Base-by-base conservation (phyloP, 371 early-diverging fungal genomes). In the Syncephalastrum sp. region DNA sequence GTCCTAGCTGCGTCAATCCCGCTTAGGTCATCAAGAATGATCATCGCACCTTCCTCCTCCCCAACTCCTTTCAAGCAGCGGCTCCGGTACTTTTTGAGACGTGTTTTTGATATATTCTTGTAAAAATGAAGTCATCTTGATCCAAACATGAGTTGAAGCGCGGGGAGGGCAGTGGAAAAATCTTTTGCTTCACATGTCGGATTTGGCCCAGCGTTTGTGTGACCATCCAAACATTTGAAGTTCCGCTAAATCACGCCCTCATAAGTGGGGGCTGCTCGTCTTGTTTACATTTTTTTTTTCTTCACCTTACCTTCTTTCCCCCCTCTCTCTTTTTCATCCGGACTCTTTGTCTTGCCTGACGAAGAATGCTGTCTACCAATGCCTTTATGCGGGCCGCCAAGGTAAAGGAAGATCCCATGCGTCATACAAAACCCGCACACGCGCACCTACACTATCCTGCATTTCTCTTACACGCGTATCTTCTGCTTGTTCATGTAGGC, bases 381-480 rank as follows among this genome's bases (percentile, higher is more conserved):
- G 47, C 66, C 46, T 69, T 69, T 60, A 60, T 65, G 70, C 59
- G 59, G 61, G 70, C 70, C 59, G 70, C 70, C 48, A 69, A 69
- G 70, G 70, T 69, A 62, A 52, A 50, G 19, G 21, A 23, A 33
- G 21, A 33, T 6, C 0, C 10, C 38, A 29, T 2, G 7, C 29
- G 6, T 15, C 49, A 21, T 16, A 8, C 19, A 41, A 38, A 7
- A 57, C 12, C 14, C 8, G 25, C 16, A 25, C 17, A 49, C 27
- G 42, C 38, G 38, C 38, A 10, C 38, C 10, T 27, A 4, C 3
- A 49, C n/a, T 8, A 33, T 15, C 42, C 14, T 25, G 23, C 38
- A 38, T 42, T 33, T 41, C 54, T 27, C 41, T 49, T 13, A 25
- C 33, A 12, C 24, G 25, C 43, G 6, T 13, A 24, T 48, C 16